A percentile compares a stretch with the other conserved stretches of the same genome.
phyloP scores from a whole-genome alignment of 2,329 filamentous ascomycete genomes.

The Phialophora tarda region DNA sequence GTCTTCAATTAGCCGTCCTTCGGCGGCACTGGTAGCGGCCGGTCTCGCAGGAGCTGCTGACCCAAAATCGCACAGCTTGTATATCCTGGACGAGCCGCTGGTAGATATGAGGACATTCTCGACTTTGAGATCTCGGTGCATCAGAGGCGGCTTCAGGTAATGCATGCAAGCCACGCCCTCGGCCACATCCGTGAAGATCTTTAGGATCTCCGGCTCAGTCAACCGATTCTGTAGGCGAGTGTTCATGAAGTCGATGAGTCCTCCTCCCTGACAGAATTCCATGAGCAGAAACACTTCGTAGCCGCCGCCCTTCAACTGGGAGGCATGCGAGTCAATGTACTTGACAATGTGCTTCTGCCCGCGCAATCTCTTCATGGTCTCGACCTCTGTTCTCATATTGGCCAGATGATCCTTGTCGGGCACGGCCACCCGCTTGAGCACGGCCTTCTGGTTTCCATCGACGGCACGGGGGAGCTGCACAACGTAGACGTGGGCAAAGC shows the following conservation, averaged over 20 bases:
- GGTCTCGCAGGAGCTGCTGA: constrained; percentile 83
- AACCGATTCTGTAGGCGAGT: constrained; percentile 93
- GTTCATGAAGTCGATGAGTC: constrained; percentile 99
- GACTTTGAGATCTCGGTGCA: constrained; percentile 95
- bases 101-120: constrained; percentile 93
- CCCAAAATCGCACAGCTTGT: constrained; percentile 98
- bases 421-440: constrained; percentile 93
- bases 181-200: constrained; percentile 94
- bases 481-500: constrained; percentile 97
- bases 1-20: constrained; percentile 92
- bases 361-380: constrained; percentile 99
- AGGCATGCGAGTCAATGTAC: constrained; percentile 98
- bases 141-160: constrained; percentile 89
- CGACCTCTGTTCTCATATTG: constrained; percentile 97
- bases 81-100: constrained; percentile 69
- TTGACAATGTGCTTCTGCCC: constrained; percentile 95
- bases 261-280: constrained; percentile 95
- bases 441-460: constrained; percentile 78
- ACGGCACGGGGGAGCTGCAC: constrained; percentile 81
- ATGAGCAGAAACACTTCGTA: constrained; percentile 98
- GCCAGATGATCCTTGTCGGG: constrained; percentile 93
- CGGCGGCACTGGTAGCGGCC: constrained; percentile 82
- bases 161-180: constrained; percentile 99
- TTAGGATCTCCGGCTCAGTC: constrained; percentile 95
- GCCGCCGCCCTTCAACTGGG: constrained; percentile 86